These are phyloP conservation scores for Lasiosphaeriaceae sp. DNA, from an alignment of 495 filamentous ascomycete species.

Conservation along the genomic window DNA sequence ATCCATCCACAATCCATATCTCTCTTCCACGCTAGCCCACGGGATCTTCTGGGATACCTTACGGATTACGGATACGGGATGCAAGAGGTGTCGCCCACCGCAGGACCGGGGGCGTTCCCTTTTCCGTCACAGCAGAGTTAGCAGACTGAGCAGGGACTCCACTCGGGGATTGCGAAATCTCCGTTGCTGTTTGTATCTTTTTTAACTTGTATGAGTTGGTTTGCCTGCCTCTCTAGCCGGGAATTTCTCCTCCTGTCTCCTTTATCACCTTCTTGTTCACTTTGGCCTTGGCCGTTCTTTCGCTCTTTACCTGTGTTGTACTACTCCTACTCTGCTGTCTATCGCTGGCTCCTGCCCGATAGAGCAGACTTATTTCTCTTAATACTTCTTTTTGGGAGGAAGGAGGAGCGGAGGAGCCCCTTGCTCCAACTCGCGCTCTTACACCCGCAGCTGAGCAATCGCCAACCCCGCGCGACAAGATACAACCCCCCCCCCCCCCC, in stretches of 20 bases:
- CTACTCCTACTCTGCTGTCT: neutral
- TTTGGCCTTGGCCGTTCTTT: slow-evolving; percentile 1
- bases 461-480: neutral
- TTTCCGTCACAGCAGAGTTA: slow-evolving; percentile 1
- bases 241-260: neutral
- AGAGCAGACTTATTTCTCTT: neutral
- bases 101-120: neutral
- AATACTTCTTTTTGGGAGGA: neutral
- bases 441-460: too few relatives aligned
- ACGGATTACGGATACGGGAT: neutral
- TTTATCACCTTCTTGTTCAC: neutral
- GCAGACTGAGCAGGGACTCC: too few relatives aligned
- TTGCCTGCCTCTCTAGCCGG: neutral
- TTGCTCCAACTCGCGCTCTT: too few relatives aligned
- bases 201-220: neutral
- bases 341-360: neutral
- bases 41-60: too few relatives aligned
- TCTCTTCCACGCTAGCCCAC: too few relatives aligned
- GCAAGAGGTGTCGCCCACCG: neutral
- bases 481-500: neutral
- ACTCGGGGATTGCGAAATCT: neutral
- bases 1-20: too few relatives aligned
- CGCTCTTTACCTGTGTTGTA: neutral
- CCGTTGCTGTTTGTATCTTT: neutral
- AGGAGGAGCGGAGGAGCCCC: too few relatives aligned